Evolutionary conservation across 768 basidiomycete genomes (phyloP).

Genomic region (Astraeus odoratus): DNA sequence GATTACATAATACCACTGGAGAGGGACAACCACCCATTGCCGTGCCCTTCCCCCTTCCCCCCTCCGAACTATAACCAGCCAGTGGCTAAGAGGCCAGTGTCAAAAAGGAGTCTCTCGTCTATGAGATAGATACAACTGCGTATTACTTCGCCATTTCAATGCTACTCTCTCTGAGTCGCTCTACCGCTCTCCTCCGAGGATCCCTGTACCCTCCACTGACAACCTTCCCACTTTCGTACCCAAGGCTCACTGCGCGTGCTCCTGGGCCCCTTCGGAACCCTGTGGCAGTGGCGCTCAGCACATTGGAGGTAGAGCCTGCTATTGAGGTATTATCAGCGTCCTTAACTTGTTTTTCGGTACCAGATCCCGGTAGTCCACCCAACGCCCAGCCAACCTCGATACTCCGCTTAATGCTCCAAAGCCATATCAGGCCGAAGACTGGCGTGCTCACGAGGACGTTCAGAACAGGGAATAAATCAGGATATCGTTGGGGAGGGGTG

Average conservation of each 20-base stretch:
- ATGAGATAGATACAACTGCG: not conserved
- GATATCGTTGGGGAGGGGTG: conserved; percentile 66
- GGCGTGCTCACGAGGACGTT: conserved; percentile 79
- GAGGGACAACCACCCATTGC: no score
- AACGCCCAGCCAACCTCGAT: conserved; percentile 79
- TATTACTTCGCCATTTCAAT: conserved; percentile 12
- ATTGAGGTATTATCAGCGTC: conserved; percentile 1
- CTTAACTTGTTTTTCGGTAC: not conserved
- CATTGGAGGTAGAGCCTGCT: not conserved
- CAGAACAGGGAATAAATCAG: conserved; percentile 78
- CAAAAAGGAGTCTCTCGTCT: not conserved
- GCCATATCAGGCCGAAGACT: conserved; percentile 76
- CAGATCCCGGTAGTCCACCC: conserved; percentile 40
- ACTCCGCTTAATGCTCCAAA: conserved; percentile 83
- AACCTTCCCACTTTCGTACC: conserved; percentile 13
- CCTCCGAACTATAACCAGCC: no score
- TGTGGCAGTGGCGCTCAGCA: not conserved
- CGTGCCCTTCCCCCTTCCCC: no score
- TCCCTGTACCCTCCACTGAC: conserved; percentile 7
- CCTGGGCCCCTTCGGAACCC: conserved; percentile 15
- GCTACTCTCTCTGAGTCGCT: conserved; percentile 13
- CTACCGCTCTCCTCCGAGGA: conserved; percentile 20
- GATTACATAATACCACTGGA: no score
- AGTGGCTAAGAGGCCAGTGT: no score
- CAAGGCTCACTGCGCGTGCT: conserved; percentile 21